Percentiles rank a stretch among this genome's conserved stretches.
These are phyloP conservation scores for Clavaria fumosa DNA, from an alignment of 768 basidiomycete species.

Conservation along the genomic window DNA sequence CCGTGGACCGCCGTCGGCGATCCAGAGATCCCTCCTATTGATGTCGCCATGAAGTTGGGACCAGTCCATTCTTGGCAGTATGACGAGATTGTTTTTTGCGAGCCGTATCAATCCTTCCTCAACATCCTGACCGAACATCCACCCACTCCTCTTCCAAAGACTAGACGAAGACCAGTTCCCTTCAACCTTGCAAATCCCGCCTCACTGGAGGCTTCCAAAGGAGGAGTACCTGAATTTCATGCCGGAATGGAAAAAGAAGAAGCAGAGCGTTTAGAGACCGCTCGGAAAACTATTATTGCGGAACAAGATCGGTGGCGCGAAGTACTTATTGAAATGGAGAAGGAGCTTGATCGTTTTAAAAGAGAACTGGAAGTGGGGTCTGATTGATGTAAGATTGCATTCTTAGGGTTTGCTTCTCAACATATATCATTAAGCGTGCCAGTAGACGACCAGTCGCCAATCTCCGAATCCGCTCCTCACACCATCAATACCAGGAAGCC, in stretches of 20 bases:
- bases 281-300: constrained; percentile 47
- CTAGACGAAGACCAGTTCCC: constrained; percentile 45
- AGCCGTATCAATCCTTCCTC: constrained; percentile 81
- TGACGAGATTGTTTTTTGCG: constrained; percentile 93
- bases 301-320: constrained; percentile 65
- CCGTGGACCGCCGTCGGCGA: constrained; percentile 61
- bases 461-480: too few species aligned
- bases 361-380: constrained; percentile 25
- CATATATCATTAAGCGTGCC: too few species aligned
- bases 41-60: constrained; percentile 47
- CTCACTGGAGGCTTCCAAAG: constrained; percentile 50
- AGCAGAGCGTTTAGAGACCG: constrained; percentile 61
- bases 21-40: constrained; percentile 51
- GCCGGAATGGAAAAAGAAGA: constrained; percentile 80
- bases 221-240: constrained; percentile 73
- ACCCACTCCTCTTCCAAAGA: constrained; percentile 65
- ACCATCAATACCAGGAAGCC: constrained; percentile 58
- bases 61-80: constrained; percentile 98
- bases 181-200: constrained; percentile 52
- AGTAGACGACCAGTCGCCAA: too few species aligned
- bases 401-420: too few species aligned
- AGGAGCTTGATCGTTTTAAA: constrained; percentile 58
- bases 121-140: constrained; percentile 66
- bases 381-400: too few species aligned
- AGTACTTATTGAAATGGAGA: constrained; percentile 65